Conservation (phyloP, 805 yeast species). For the Candida taoyuanica region DNA sequence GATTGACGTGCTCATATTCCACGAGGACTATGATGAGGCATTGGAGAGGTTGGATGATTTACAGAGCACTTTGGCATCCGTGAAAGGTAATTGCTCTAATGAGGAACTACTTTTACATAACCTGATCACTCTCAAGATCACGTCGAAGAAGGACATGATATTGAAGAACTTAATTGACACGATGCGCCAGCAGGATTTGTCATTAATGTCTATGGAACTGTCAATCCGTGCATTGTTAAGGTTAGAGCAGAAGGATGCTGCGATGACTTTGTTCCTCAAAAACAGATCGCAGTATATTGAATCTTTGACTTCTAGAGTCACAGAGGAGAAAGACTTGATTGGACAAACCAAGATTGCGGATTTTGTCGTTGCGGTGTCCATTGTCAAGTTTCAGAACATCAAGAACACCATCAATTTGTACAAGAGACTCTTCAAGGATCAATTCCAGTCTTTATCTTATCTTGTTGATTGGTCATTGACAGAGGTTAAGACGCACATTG, state of each 20-base stretch:
- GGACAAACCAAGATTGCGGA: conserved; percentile 42
- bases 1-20: conserved; percentile 62
- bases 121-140: conserved; percentile 30
- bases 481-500: conserved; percentile 37
- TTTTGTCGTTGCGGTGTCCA: conserved; percentile 57
- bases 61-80: conserved; percentile 26
- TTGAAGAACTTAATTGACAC: conserved; percentile 32
- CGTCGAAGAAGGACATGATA: conserved; percentile 29
- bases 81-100: conserved; percentile 15
- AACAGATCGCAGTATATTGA: conserved; percentile 44
- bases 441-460: conserved; percentile 43
- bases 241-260: conserved; percentile 43
- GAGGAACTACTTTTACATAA: conserved; percentile 31
- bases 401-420: conserved; percentile 53
- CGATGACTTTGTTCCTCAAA: conserved; percentile 44
- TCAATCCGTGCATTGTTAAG: conserved; percentile 31
- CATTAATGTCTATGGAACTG: conserved; percentile 26
- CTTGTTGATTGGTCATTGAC: conserved; percentile 40
- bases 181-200: conserved; percentile 26
- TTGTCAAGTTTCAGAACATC: conserved; percentile 57
- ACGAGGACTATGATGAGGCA: conserved; percentile 47
- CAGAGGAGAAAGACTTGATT: conserved; percentile 38
- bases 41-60: conserved; percentile 32
- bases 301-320: conserved; percentile 43
- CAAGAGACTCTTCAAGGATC: conserved; percentile 44